These are phyloP conservation scores for Nannizziopsis barbatae DNA, from an alignment of 2,329 filamentous ascomycete genomes.

Conservation along the genomic window DNA sequence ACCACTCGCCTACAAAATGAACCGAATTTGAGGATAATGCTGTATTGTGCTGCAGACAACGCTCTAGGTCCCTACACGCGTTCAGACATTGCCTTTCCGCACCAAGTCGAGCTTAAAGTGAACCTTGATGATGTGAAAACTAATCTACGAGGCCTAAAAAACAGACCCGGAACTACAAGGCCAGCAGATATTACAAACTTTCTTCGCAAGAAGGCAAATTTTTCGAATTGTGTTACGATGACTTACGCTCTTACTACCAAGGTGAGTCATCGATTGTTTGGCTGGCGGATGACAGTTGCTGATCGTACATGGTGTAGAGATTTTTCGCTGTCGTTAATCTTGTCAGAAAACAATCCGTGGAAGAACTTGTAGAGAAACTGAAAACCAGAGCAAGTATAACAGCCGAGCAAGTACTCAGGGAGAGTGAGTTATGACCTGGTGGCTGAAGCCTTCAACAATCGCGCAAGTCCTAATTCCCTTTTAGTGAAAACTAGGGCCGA, in stretches of 20 bases:
- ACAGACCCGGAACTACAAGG: conserved; percentile 86
- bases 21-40: conserved; percentile 58
- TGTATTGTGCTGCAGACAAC: conserved; percentile 65
- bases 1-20: conserved; percentile 50
- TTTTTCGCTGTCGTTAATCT: conserved; percentile 63
- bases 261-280: conserved; percentile 40
- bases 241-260: conserved; percentile 88
- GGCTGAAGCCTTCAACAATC: background rate
- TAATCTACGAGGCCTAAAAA: conserved; percentile 91
- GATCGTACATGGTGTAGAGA: conserved; percentile 41
- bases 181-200: conserved; percentile 80
- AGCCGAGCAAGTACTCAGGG: conserved; percentile 68
- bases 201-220: conserved; percentile 55
- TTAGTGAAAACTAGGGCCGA: conserved; percentile 68
- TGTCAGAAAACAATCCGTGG: conserved; percentile 60
- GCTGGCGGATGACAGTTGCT: background rate
- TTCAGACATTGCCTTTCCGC: conserved; percentile 72
- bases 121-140: conserved; percentile 80
- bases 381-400: conserved; percentile 59
- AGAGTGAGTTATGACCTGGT: conserved; percentile 50
- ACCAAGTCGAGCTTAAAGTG: conserved; percentile 83
- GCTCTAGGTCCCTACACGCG: conserved; percentile 46
- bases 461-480: conserved; percentile 16
- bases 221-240: conserved; percentile 67
- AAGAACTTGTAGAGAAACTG: conserved; percentile 59